A percentile compares a stretch with the other conserved stretches of the same genome.
Conservation (phyloP, 495 filamentous ascomycete genomes). For the Hyaloscypha variabilis region DNA sequence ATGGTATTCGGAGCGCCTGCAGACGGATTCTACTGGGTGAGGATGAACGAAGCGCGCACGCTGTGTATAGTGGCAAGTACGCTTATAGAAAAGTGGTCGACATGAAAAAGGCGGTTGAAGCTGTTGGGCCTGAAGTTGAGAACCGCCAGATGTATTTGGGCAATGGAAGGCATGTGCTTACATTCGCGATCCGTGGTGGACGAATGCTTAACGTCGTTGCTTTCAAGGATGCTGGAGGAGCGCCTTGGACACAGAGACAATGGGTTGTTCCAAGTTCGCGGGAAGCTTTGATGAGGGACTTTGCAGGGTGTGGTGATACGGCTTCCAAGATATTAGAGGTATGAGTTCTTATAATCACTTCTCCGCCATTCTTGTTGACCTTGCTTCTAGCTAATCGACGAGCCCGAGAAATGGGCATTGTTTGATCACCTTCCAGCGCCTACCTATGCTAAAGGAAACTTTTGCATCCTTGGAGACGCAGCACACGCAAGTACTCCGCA, state of each 20-base stretch:
- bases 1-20: slow-evolving; percentile 54
- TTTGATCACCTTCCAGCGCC: slow-evolving; percentile 8
- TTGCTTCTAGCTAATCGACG: slow-evolving; percentile 15
- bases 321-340: slow-evolving; percentile 49
- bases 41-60: slow-evolving; percentile 34
- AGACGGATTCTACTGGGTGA: slow-evolving; percentile 40
- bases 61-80: slow-evolving; percentile 47
- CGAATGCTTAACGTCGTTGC: slow-evolving; percentile 50
- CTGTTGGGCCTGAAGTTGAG: slow-evolving; percentile 40
- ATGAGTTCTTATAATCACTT: slow-evolving; percentile 17
- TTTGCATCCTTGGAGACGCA: slow-evolving; percentile 16
- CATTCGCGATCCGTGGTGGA: slow-evolving; percentile 45
- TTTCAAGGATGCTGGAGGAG: slow-evolving; percentile 34
- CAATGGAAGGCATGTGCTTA: slow-evolving; percentile 44
- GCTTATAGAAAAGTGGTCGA: slow-evolving; percentile 52
- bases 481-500: slow-evolving; percentile 16
- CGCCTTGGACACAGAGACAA: slow-evolving; percentile 30
- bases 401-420: slow-evolving; percentile 13
- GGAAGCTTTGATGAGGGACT: slow-evolving; percentile 58
- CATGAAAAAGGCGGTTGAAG: slow-evolving; percentile 42
- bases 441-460: slow-evolving; percentile 39
- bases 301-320: slow-evolving; percentile 51
- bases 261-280: slow-evolving; percentile 59
- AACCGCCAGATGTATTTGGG: slow-evolving; percentile 49
- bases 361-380: background rate